These are phyloP conservation scores for Hypomontagnella submonticulosa DNA, from an alignment of 495 filamentous ascomycete species.

Conservation along the genomic window DNA sequence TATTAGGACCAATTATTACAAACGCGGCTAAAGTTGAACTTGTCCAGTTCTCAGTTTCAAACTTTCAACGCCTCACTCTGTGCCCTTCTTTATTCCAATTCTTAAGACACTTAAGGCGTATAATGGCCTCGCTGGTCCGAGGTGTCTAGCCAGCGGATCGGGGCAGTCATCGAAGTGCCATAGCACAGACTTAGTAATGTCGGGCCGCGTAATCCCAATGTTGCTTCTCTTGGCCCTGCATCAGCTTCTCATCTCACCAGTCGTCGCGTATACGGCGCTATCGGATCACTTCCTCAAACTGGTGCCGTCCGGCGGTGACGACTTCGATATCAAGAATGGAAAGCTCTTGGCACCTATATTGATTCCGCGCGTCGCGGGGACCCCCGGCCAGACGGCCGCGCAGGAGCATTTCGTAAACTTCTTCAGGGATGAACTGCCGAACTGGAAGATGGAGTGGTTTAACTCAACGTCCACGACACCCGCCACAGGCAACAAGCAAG, in stretches of 20 bases:
- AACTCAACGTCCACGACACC: conserved; percentile 89
- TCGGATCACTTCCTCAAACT: conserved; percentile 75
- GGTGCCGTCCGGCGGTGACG: conserved; percentile 74
- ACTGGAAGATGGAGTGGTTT: conserved; percentile 83
- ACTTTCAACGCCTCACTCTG: conserved; percentile 10
- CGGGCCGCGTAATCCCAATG: conserved; percentile 40
- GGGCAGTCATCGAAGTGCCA: conserved; percentile 33
- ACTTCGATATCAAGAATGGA: conserved; percentile 83
- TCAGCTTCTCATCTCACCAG: conserved; percentile 52
- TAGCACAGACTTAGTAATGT: conserved; percentile 30
- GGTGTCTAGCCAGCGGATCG: conserved; percentile 32
- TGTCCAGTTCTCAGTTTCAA: conserved; percentile 26
- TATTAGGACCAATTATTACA: conserved; percentile 17
- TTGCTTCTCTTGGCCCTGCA: conserved; percentile 43
- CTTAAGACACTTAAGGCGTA: conserved; percentile 9
- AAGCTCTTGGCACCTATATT: conserved; percentile 88
- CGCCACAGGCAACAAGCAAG: conserved; percentile 68
- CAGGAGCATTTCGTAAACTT: conserved; percentile 86
- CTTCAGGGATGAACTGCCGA: conserved; percentile 75
- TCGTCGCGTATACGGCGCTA: conserved; percentile 74
- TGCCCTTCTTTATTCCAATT: conserved; percentile 6
- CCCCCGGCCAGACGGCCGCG: conserved; percentile 75
- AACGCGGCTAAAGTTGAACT: conserved; percentile 42
- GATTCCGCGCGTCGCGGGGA: conserved; percentile 89
- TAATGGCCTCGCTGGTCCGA: conserved; percentile 45